Conservation (phyloP, 345 rosid species). For the Xanthoceras sorbifolium region DNA sequence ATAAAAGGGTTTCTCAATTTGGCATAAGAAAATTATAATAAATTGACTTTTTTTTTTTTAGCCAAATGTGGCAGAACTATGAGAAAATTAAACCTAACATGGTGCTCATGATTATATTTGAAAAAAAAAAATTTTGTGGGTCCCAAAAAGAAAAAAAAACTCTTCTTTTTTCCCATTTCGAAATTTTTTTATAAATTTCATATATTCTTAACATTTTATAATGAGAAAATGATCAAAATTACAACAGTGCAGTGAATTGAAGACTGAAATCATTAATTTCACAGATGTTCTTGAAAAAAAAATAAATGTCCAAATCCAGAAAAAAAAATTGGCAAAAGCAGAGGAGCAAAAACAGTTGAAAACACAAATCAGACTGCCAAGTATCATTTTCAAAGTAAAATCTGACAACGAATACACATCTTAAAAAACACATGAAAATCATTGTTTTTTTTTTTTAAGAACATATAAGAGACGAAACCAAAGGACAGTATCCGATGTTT, state of each 20-base stretch:
- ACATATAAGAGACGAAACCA: background rate
- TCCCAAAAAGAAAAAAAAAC: background rate
- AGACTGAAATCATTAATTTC: background rate
- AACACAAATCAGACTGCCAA: background rate
- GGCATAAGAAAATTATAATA: constrained; percentile 11
- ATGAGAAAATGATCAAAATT: background rate
- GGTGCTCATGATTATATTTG: background rate
- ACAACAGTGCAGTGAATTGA: background rate
- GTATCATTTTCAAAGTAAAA: background rate
- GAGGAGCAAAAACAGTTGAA: background rate
- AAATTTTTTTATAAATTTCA: too few species aligned
- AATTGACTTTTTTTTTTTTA: background rate
- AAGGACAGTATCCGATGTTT: background rate
- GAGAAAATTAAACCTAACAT: constrained; percentile 1
- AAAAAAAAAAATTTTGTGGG: constrained; percentile 4
- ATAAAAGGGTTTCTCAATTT: constrained; percentile 6
- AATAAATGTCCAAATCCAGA: background rate
- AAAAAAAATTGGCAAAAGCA: background rate
- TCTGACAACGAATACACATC: background rate
- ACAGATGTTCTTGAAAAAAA: background rate
- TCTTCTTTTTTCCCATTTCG: background rate
- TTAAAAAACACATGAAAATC: constrained; percentile 1
- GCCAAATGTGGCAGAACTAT: background rate
- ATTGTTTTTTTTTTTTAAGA: background rate
- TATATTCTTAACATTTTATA: too few species aligned